A percentile compares a stretch with the other conserved stretches of the same genome.
phyloP scores from a whole-genome alignment of 2,329 filamentous ascomycete species.

The Sporothrix schenckii region DNA sequence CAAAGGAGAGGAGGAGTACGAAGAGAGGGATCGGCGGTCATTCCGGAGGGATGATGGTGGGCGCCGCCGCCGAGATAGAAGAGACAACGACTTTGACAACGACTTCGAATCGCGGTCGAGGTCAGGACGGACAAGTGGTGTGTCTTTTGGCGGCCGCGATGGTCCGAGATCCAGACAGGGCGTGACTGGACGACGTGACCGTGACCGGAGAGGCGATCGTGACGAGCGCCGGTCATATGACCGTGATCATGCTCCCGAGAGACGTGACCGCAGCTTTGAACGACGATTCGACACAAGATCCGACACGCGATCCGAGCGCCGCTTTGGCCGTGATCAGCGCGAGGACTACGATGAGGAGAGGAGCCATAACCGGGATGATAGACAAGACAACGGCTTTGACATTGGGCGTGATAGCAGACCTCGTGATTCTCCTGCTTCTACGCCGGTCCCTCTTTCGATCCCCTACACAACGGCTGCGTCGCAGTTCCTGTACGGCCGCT shows the following conservation, averaged over 20 bases:
- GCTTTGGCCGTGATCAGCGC: neutral
- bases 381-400: neutral
- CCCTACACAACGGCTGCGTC: constrained; percentile 80
- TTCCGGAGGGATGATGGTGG: neutral
- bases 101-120: neutral
- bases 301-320: neutral
- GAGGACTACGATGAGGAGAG: neutral
- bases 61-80: neutral
- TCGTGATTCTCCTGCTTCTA: neutral
- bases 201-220: neutral
- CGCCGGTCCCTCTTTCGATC: constrained; percentile 37
- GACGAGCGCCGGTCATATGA: neutral
- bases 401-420: neutral
- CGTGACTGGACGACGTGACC: neutral
- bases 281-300: neutral
- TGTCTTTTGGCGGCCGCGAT: neutral
- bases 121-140: neutral
- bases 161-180: neutral
- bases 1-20: neutral
- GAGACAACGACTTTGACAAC: neutral
- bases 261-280: neutral
- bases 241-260: neutral
- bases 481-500: constrained; percentile 86
- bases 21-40: neutral
- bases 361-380: neutral